Percentiles rank a stretch among this genome's conserved stretches.
phyloP scores from a whole-genome alignment of 768 basidiomycete genomes.

The Zangia roseola region DNA sequence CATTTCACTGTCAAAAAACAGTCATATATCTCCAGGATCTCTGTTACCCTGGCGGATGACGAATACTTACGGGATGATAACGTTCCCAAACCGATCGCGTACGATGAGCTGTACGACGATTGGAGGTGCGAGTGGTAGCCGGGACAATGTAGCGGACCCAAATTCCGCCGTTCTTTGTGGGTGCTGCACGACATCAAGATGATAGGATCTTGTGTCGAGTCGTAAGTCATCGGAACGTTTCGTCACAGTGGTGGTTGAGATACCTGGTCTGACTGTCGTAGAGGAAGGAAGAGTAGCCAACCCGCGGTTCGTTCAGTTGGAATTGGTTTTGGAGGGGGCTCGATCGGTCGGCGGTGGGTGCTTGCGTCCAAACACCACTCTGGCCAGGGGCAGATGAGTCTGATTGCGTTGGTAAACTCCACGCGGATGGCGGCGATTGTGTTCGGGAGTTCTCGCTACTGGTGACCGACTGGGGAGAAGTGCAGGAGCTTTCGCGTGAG shows the following conservation, averaged over 20 bases:
- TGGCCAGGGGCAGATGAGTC: slow-evolving; percentile 28
- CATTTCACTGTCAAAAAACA: slow-evolving; percentile 56
- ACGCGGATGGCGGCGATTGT: slow-evolving; percentile 45
- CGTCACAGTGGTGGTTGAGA: slow-evolving; percentile 18
- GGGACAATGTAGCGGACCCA: slow-evolving; percentile 68
- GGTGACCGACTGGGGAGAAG: slow-evolving; percentile 32
- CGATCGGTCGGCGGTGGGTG: slow-evolving; percentile 28
- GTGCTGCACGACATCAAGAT: slow-evolving; percentile 84
- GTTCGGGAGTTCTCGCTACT: slow-evolving; percentile 49
- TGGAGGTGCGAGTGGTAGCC: slow-evolving; percentile 82
- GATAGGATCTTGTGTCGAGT: slow-evolving; percentile 54
- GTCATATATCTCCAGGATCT: slow-evolving; percentile 21
- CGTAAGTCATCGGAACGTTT: slow-evolving; percentile 18
- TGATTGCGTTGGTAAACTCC: slow-evolving; percentile 39
- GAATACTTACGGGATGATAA: slow-evolving; percentile 71
- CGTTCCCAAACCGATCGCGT: slow-evolving; percentile 67
- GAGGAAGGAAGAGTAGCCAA: slow-evolving; percentile 59
- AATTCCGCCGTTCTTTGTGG: slow-evolving; percentile 83
- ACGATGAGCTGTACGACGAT: slow-evolving; percentile 78
- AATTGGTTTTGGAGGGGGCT: slow-evolving; percentile 37
- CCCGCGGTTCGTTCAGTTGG: slow-evolving; percentile 46
- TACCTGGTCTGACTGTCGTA: slow-evolving; percentile 56
- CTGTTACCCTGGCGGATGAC: slow-evolving; percentile 17
- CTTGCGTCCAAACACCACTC: slow-evolving; percentile 27
- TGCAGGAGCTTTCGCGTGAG: slow-evolving; percentile 30